phyloP scores from a whole-genome alignment of 1,139 yeast genomes.

The Hanseniaspora uvarum region DNA sequence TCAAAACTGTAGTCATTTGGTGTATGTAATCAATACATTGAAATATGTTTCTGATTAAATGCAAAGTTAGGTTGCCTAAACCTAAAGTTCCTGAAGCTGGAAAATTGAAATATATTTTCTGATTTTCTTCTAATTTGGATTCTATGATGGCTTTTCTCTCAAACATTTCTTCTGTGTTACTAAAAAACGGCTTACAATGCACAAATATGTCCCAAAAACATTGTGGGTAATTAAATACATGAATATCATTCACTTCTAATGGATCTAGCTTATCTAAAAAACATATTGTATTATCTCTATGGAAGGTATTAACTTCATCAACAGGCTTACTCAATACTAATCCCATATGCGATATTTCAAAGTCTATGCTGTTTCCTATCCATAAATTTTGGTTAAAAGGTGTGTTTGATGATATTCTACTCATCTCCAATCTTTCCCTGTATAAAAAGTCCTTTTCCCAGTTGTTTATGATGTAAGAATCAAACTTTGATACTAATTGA shows the following conservation, averaged over 20 bases:
- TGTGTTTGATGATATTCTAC: constrained; percentile 75
- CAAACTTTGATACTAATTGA: constrained; percentile 30
- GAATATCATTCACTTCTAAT: constrained; percentile 20
- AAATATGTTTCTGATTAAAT: constrained; percentile 39
- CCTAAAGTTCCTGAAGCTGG: constrained; percentile 81
- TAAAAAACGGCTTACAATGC: constrained; percentile 45
- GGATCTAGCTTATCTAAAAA: constrained; percentile 12
- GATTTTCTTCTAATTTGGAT: constrained; percentile 20
- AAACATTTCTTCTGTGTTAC: constrained; percentile 34
- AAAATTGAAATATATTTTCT: constrained; percentile 44
- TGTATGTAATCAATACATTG: constrained; percentile 46
- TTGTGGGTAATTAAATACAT: constrained; percentile 26
- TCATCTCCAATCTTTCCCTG: constrained; percentile 70
- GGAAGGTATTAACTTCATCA: constrained; percentile 8
- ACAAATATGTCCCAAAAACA: constrained; percentile 35
- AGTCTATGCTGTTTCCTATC: constrained; percentile 68
- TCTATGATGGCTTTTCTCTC: constrained; percentile 33
- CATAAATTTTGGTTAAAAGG: constrained; percentile 49
- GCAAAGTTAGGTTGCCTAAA: constrained; percentile 48
- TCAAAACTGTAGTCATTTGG: constrained; percentile 19
- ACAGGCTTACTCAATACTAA: constrained; percentile 14
- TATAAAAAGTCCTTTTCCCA: constrained; percentile 68
- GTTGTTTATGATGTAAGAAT: constrained; percentile 35
- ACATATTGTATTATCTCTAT: constrained; percentile 10
- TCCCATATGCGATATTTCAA: constrained; percentile 30